Base-by-base conservation (phyloP, 164 flowering plant genomes). In the Sextonia rubra region DNA sequence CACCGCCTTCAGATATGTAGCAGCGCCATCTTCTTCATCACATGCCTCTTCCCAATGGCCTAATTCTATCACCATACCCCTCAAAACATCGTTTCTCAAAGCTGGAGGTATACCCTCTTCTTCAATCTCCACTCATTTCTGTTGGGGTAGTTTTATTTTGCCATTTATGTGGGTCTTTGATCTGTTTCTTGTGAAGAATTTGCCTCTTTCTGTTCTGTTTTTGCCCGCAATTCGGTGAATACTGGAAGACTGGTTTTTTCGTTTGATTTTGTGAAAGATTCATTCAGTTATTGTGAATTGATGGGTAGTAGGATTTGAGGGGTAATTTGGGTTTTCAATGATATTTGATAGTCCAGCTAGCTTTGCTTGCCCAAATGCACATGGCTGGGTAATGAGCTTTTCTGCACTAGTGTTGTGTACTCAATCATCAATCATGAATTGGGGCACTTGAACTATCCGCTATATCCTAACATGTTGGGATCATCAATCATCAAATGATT, bases 81-180 rank as follows among this genome's bases (percentile, higher is more conserved):
- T 80, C 52, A 76, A 65, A 64, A 69, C 81, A 20, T 73, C 83
- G 1, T 82, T 84, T 49, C 74, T 79, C 27, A 81, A 81, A 66
- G 75, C 72, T 17, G 84, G 81, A 71, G 85, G 87, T 84, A 77
- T 47, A 68, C 47, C 47, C 29, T 3, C 61, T 17, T 52, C 7
- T 58, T 17, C 0, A 30, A 18, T 27, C 47, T 77, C 47, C 12
- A 0, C 58, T 62, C 23, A 18, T 60, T 48, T 71, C 24, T 68
- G 20, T 2, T 52, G 69, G 58, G 58, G 4, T 37, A 37, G 44
- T 14, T 32, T 70, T 23, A 48, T 24, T 26, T 69, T 69, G 9
- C 37, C 32, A 5, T 14, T 18, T 26, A 24, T 18, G 44, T 14
- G 32, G 22, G 71, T 24, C 26, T 8, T 52, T 25, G 32, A 24